Conservation (phyloP, 108 stramenopile species). For the Poteriospumella lacustris region DNA sequence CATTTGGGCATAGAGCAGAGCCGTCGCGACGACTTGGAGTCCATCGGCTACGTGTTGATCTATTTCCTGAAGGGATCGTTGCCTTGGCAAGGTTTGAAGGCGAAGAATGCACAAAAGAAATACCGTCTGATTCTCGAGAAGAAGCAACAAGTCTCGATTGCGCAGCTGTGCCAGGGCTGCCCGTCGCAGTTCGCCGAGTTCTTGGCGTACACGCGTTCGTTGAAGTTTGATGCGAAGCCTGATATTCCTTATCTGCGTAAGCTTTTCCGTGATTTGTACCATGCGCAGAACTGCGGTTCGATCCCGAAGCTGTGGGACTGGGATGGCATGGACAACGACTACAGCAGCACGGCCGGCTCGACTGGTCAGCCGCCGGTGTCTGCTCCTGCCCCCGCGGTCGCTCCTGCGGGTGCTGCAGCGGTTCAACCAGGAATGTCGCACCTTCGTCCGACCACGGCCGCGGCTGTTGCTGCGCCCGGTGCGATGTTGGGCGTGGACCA, state of each 20-base stretch:
- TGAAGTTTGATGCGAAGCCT: slow-evolving; percentile 97
- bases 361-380: not conserved
- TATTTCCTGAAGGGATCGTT: slow-evolving; percentile 96
- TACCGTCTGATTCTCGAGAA: slow-evolving; percentile 58
- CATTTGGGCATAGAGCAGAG: slow-evolving; percentile 95
- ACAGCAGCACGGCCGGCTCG: not conserved
- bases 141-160: slow-evolving; percentile 49
- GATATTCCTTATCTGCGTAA: slow-evolving; percentile 93
- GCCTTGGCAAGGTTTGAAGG: slow-evolving; percentile 96
- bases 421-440: not conserved
- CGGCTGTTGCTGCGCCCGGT: not conserved
- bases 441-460: not conserved
- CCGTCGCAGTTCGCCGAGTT: slow-evolving; percentile 95
- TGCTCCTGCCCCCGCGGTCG: not conserved
- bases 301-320: slow-evolving; percentile 24
- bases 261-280: slow-evolving; percentile 88
- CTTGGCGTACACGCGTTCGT: slow-evolving; percentile 88
- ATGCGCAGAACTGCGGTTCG: slow-evolving; percentile 69
- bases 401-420: not conserved
- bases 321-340: slow-evolving; percentile 26
- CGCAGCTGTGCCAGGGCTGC: slow-evolving; percentile 83
- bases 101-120: slow-evolving; percentile 49
- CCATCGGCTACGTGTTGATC: slow-evolving; percentile 92
- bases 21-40: slow-evolving; percentile 91
- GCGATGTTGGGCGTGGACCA: slow-evolving; percentile 2